Base-by-base conservation (phyloP, 2,329 filamentous ascomycete genomes). In the Blastomyces silverae region DNA sequence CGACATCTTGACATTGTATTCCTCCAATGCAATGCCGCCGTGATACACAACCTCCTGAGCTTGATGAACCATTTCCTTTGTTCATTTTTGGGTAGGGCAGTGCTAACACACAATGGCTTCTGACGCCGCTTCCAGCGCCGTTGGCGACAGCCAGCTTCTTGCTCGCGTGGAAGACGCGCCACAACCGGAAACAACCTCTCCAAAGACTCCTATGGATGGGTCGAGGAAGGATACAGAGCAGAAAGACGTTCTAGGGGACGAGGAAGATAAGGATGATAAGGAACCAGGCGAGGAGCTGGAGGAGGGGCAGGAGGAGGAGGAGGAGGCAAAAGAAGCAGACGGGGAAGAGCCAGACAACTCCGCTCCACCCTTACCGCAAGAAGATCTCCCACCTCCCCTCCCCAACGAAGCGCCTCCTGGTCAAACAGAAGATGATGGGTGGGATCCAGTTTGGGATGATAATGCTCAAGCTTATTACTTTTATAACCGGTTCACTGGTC, bases 391-490 rank as follows among this genome's bases (percentile, higher is more conserved):
- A 62, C 81, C 81, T 55, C 79, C 79, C 53, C 75, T 84, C 60
- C 85, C 85, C 61, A 75, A 80, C 63, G 84, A 85, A 75, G 78
- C 80, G 48, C 79, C 80, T 37, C 79, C 81, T 53, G 73, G 75
- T 37, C 73, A 72, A 67, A 67, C 68, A 53, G 75, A 82, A 63
- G 82, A 87, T 65, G 85, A 88, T 74, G 92, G 92, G 66, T 96
- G 92, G 92, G 87, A 89, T 66, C 87, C 86, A 46, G 82, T 89
- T 65, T 95, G 90, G 89, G 91, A 95, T 71, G 78, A 83, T 31
- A 81, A 76, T 62, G 82, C 84, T 1, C 83, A 88, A 68, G 83
- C 86, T 4, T 96, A 87, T 79, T 95, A 91, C 79, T 96, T 95
- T 78, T 87, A 87, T 81, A 96, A 96, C 75, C 86, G 88, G 69